Conservation (phyloP, 2,329 filamentous ascomycete genomes). For the Trichoderma sp. region DNA sequence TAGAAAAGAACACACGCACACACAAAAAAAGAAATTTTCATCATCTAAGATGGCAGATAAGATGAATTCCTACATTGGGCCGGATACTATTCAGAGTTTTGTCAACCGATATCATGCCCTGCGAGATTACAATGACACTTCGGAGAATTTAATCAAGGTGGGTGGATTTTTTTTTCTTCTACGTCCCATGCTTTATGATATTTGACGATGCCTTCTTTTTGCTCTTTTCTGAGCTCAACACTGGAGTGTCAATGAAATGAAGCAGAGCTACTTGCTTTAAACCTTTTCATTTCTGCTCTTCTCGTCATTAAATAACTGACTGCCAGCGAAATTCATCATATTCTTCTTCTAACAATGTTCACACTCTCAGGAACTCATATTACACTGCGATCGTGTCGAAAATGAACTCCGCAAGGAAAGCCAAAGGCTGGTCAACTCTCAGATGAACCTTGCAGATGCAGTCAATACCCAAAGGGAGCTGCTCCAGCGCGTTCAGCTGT, state of each 20-base stretch:
- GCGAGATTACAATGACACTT: conserved; percentile 40
- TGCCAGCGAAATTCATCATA: not conserved
- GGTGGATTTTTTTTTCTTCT: conserved; percentile 17
- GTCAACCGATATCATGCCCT: conserved; percentile 46
- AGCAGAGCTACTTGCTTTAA: not conserved
- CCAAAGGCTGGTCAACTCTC: conserved; percentile 38
- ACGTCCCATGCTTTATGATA: not conserved
- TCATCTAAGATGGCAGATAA: not conserved
- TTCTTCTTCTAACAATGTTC: not conserved
- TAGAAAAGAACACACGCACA: not conserved
- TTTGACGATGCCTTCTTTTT: not conserved
- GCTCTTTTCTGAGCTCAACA: not conserved
- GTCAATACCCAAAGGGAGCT: conserved; percentile 48
- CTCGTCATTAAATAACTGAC: not conserved
- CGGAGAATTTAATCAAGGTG: conserved; percentile 49
- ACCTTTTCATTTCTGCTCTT: not conserved
- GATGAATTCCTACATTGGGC: conserved; percentile 26
- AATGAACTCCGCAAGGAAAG: conserved; percentile 44
- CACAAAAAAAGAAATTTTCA: not conserved
- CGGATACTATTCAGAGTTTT: conserved; percentile 44
- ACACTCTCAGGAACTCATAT: conserved; percentile 31
- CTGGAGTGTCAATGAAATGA: not conserved
- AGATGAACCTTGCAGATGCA: conserved; percentile 52
- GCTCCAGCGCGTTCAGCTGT: conserved; percentile 45
- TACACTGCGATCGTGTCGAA: conserved; percentile 43